Evolutionary conservation across 1,284 basidiomycete genomes (phyloP), one percentile per base, ranked within the genome.

Genomic region (Malassezia caprae): DNA sequence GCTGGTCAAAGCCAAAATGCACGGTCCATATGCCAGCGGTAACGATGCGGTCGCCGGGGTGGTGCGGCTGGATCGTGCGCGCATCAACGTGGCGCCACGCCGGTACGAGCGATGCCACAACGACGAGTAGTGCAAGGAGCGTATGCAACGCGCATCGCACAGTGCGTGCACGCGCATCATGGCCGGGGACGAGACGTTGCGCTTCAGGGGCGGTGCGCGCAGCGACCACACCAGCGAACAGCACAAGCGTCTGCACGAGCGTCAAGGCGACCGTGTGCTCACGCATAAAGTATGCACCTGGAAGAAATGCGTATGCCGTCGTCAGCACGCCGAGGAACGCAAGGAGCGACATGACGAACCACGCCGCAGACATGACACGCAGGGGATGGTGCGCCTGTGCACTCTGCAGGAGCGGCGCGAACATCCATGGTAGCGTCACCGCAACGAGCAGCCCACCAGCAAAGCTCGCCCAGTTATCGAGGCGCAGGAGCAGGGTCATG

Each of bases 271-370:
- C 83, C 8, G 87, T 89, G 21, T 86, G 79, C 76, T 94, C 90
- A 23, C 90, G 79, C 55, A 96, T 78, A 60, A 84, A 78, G 61
- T 80, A 76, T 0, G 88, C 90, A 1, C 86, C 85, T 0, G 90
- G 90, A 2, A 94, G 88, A 66, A 94, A 94, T 0, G 90, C 90
- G 76, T 96, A 94, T 0, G 90, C 90, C 43, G 89, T 88, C 0
- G 89, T 90, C 76, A 87, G 83, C 10, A 71, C 65, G 13, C 62
- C 62, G n/a, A 72, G 27, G 53, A 73, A 73, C 2, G 58, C 59
- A 15, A 69, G 58, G 32, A 69, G 24, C 28, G 65, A 64, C 37
- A 62, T 57, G 11, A 62, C 50, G 12, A 69, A 54, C 69, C 70
- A 72, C 17, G 51, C 58, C 28, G 49, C 54, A 2, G 65, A 42